Conservation (phyloP, 768 basidiomycete species). For the Suillus americanus region DNA sequence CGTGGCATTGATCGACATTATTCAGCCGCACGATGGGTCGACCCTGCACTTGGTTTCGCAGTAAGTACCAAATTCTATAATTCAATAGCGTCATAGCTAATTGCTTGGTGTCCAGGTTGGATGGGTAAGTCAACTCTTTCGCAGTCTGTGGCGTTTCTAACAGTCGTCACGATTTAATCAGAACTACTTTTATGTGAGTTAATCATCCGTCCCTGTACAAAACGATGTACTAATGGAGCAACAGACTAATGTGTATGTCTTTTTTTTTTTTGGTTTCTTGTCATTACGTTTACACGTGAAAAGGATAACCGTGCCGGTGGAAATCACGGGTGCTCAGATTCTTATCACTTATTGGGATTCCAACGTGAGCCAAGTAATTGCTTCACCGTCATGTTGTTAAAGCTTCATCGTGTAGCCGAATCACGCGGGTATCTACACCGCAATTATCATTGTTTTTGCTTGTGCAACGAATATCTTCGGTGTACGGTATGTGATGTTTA, state of each 20-base stretch:
- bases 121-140: constrained; percentile 37
- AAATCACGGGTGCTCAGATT: constrained; percentile 71
- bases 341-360: constrained; percentile 73
- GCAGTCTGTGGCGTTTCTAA: background rate
- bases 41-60: constrained; percentile 58
- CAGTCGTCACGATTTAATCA: constrained; percentile 14
- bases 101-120: constrained; percentile 17
- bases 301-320: constrained; percentile 68
- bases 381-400: background rate
- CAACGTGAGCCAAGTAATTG: constrained; percentile 38
- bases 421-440: constrained; percentile 58
- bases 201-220: constrained; percentile 35
- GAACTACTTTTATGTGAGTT: constrained; percentile 56
- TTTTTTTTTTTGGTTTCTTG: background rate
- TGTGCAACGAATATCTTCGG: constrained; percentile 69
- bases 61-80: constrained; percentile 34
- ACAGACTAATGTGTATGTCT: constrained; percentile 12
- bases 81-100: background rate
- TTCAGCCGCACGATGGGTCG: constrained; percentile 55
- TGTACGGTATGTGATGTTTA: constrained; percentile 43
- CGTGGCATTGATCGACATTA: background rate
- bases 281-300: background rate
- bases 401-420: constrained; percentile 30
- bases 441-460: constrained; percentile 56
- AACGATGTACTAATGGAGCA: background rate